Evolutionary conservation across 306 rosid species (phyloP).

Genomic region (Senna siamea): DNA sequence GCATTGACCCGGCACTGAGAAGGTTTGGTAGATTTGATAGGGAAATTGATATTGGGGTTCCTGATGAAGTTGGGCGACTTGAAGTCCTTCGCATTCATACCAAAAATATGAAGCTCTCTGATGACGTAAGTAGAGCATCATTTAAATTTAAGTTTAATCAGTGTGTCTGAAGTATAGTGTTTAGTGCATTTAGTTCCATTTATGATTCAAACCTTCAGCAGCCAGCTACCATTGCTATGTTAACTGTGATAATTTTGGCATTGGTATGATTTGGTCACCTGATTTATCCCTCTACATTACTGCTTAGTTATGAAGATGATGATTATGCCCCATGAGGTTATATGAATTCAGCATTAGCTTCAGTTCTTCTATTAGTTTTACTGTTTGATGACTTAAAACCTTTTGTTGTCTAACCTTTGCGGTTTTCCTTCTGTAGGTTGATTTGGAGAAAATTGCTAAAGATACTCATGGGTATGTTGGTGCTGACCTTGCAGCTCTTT

Average conservation of each 20-base stretch:
- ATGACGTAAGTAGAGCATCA: slow-evolving; percentile 50
- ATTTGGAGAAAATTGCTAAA: slow-evolving; percentile 57
- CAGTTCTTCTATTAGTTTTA: background rate
- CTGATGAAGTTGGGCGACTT: slow-evolving; percentile 73
- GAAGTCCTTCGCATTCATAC: slow-evolving; percentile 76
- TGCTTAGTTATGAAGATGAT: background rate
- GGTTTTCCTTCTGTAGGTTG: slow-evolving; percentile 51
- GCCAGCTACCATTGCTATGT: background rate
- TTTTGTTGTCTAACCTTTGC: background rate
- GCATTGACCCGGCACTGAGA: slow-evolving; percentile 69
- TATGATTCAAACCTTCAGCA: background rate
- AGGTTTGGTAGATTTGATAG: slow-evolving; percentile 76
- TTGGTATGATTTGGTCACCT: background rate
- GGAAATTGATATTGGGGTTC: slow-evolving; percentile 74
- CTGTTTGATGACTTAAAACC: background rate
- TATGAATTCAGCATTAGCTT: slow-evolving; percentile 1
- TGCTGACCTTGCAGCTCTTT: slow-evolving; percentile 76
- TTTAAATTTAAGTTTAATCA: background rate
- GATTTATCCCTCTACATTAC: background rate
- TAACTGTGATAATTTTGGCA: background rate
- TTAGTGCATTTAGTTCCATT: background rate
- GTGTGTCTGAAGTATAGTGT: background rate
- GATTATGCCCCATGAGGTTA: background rate
- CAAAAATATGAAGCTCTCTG: slow-evolving; percentile 72
- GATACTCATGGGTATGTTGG: slow-evolving; percentile 80